Percentiles rank a stretch among this genome's conserved stretches.
These are phyloP conservation scores for Pichia scutulata DNA, from an alignment of 805 yeast species.

Conservation along the genomic window DNA sequence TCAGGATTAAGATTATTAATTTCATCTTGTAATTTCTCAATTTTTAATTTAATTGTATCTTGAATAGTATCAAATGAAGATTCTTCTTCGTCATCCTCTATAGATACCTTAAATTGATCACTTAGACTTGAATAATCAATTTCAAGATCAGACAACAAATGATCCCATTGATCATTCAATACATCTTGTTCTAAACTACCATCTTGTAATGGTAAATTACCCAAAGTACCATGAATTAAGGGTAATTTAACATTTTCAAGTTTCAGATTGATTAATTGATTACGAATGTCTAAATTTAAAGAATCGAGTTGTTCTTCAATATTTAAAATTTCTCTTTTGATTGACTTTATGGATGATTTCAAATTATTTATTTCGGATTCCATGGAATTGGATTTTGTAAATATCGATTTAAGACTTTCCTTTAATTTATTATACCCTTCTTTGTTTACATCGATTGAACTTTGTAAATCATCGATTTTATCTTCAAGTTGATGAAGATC, in stretches of 20 bases:
- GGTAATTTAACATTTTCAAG: slow-evolving; percentile 65
- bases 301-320: slow-evolving; percentile 49
- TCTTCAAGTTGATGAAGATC: slow-evolving; percentile 28
- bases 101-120: slow-evolving; percentile 30
- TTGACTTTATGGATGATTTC: slow-evolving; percentile 26
- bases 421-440: slow-evolving; percentile 25
- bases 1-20: slow-evolving; percentile 63
- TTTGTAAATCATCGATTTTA: slow-evolving; percentile 32
- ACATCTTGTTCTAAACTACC: slow-evolving; percentile 18
- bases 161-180: slow-evolving; percentile 28
- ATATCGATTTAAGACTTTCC: slow-evolving; percentile 11
- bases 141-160: slow-evolving; percentile 37
- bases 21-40: slow-evolving; percentile 30
- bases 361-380: slow-evolving; percentile 25
- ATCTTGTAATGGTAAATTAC: slow-evolving; percentile 53
- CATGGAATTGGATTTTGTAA: slow-evolving; percentile 18
- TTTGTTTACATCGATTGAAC: slow-evolving; percentile 33
- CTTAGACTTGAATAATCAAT: slow-evolving; percentile 47
- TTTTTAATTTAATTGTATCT: slow-evolving; percentile 24
- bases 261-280: slow-evolving; percentile 62
- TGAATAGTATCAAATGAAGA: slow-evolving; percentile 16
- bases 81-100: slow-evolving; percentile 40
- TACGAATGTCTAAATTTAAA: slow-evolving; percentile 46
- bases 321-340: slow-evolving; percentile 30
- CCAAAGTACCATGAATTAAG: slow-evolving; percentile 50